Percentiles rank a stretch among this genome's conserved stretches.
phyloP scores from a whole-genome alignment of 371 early-diverging fungal species.

The Circinella umbellata region DNA sequence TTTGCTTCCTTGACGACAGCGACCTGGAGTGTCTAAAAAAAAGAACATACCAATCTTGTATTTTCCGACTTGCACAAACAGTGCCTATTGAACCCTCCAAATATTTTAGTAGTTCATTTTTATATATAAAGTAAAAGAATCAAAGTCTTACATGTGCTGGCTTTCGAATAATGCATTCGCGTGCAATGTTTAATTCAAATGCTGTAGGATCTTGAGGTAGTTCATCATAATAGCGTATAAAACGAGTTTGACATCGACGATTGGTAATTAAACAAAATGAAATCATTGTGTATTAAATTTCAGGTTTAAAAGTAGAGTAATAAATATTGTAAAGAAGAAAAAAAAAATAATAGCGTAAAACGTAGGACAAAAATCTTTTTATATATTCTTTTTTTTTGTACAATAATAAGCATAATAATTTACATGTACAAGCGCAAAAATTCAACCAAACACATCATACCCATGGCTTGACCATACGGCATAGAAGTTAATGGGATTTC shows the following conservation, averaged over 20 bases:
- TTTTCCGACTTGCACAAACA: slow-evolving; percentile 24
- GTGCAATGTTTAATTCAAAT: slow-evolving; percentile 41
- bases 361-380: not conserved
- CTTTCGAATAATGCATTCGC: slow-evolving; percentile 37
- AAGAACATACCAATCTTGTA: slow-evolving; percentile 32
- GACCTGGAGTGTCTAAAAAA: not conserved
- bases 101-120: not conserved
- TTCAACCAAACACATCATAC: slow-evolving; percentile 34
- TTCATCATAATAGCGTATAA: slow-evolving; percentile 42
- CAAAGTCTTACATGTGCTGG: slow-evolving; percentile 30
- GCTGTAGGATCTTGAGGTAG: slow-evolving; percentile 28
- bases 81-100: slow-evolving; percentile 9
- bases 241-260: slow-evolving; percentile 50
- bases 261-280: slow-evolving; percentile 49
- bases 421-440: slow-evolving; percentile 17
- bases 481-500: slow-evolving; percentile 30
- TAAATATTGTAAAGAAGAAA: not conserved
- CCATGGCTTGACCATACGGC: slow-evolving; percentile 38
- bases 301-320: not conserved
- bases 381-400: too few species aligned
- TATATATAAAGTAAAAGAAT: not conserved
- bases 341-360: not conserved
- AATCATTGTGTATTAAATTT: slow-evolving; percentile 16
- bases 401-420: not conserved
- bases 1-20: too few species aligned